Percentiles rank a stretch among this genome's conserved stretches.
phyloP scores from a whole-genome alignment of 2,329 filamentous ascomycete genomes.

The Nemania serpens region DNA sequence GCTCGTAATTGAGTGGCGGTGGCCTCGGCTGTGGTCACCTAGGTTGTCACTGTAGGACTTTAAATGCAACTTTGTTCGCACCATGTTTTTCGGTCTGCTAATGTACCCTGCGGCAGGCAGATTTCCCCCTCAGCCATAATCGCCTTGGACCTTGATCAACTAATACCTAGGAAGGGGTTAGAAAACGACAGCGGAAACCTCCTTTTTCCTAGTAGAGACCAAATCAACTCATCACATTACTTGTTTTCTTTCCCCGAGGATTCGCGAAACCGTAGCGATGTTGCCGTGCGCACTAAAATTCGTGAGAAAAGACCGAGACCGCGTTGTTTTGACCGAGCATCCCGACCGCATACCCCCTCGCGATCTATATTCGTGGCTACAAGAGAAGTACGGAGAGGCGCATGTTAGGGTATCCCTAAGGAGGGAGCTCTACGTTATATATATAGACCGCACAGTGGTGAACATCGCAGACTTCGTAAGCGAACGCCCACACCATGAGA shows the following conservation, averaged over 20 bases:
- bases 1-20: not conserved
- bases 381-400: not conserved
- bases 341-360: not conserved
- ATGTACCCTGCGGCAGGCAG: not conserved
- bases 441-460: conserved; percentile 13
- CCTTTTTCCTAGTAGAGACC: not conserved
- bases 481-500: not conserved
- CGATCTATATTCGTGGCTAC: not conserved
- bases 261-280: not conserved
- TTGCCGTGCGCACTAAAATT: not conserved
- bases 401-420: not conserved
- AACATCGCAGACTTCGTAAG: conserved; percentile 1
- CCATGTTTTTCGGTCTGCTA: not conserved
- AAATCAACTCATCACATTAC: not conserved
- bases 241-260: not conserved
- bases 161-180: not conserved
- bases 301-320: conserved; percentile 11
- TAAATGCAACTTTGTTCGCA: not conserved
- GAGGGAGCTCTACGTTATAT: conserved; percentile 9
- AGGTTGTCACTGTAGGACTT: not conserved
- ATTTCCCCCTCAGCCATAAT: not conserved
- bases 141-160: not conserved
- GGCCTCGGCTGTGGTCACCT: not conserved
- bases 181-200: not conserved
- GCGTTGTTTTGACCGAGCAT: conserved; percentile 4